phyloP scores from a whole-genome alignment of 1,139 yeast genomes.

The Zygosaccharomyces sapae region DNA sequence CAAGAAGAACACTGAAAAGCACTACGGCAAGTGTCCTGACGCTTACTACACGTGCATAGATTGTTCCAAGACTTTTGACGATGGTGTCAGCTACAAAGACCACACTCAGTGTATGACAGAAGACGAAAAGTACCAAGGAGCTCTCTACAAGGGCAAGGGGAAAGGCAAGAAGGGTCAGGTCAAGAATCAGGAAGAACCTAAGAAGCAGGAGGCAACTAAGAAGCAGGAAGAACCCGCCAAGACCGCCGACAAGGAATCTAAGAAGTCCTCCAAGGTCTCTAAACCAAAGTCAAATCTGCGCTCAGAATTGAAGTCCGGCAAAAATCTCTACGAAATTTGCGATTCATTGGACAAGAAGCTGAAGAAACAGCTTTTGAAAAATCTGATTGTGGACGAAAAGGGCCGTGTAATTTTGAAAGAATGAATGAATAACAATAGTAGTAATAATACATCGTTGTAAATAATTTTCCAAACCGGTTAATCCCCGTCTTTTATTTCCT shows the following conservation, averaged over 20 bases:
- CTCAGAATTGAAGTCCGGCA: conserved; percentile 33
- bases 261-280: conserved; percentile 1
- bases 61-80: conserved; percentile 79
- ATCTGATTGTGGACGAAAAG: conserved; percentile 35
- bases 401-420: conserved; percentile 30
- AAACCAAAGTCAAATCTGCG: conserved; percentile 1
- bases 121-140: conserved; percentile 91
- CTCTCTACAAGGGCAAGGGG: conserved; percentile 62
- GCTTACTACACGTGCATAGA: conserved; percentile 93
- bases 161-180: conserved; percentile 6
- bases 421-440: background rate
- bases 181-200: conserved; percentile 5
- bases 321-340: conserved; percentile 38
- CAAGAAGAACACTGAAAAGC: conserved; percentile 84
- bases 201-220: conserved; percentile 11
- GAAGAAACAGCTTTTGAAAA: conserved; percentile 38
- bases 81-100: conserved; percentile 58
- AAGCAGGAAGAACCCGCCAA: conserved; percentile 4
- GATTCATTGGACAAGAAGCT: conserved; percentile 37
- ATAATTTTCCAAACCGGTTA: background rate
- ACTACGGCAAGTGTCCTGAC: conserved; percentile 72
- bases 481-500: conserved; percentile 18
- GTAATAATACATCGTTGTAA: conserved; percentile 1
- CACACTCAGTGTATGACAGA: conserved; percentile 91
- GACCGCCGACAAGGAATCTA: background rate